phyloP scores from a whole-genome alignment of 768 basidiomycete species.

The Psilocybe sp. region DNA sequence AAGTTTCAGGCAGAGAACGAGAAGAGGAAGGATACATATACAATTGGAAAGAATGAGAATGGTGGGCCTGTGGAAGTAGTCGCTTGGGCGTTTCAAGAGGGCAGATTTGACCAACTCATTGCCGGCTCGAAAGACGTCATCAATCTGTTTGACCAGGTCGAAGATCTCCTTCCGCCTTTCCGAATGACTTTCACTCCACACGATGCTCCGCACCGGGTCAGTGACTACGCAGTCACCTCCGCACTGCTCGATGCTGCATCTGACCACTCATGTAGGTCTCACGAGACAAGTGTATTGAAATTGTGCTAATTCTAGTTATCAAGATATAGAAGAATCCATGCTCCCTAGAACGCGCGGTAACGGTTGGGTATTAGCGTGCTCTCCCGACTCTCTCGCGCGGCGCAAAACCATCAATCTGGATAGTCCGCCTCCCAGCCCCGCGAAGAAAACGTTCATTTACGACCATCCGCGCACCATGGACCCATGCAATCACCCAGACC shows the following conservation, averaged over 20 bases:
- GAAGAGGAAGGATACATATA: constrained; percentile 36
- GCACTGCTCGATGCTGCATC: constrained; percentile 27
- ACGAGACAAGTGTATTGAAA: neutral
- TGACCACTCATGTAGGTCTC: constrained; percentile 22
- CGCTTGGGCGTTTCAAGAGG: constrained; percentile 32
- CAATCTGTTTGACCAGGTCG: constrained; percentile 34
- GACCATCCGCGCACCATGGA: constrained; percentile 47
- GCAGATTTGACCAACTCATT: constrained; percentile 34
- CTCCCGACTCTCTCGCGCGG: constrained; percentile 35
- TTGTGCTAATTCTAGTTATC: neutral
- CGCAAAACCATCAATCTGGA: constrained; percentile 31
- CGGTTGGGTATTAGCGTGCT: constrained; percentile 41
- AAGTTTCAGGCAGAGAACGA: constrained; percentile 34
- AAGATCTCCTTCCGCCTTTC: constrained; percentile 42
- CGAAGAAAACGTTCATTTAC: constrained; percentile 46
- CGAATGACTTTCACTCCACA: constrained; percentile 43
- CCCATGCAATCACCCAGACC: constrained; percentile 44
- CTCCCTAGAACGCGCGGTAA: constrained; percentile 30
- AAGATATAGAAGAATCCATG: constrained; percentile 25
- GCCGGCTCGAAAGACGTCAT: constrained; percentile 27
- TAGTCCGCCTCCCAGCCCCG: constrained; percentile 26
- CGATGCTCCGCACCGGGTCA: constrained; percentile 37
- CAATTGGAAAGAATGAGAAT: constrained; percentile 34
- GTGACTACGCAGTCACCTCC: constrained; percentile 29
- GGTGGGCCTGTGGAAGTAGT: constrained; percentile 23